These are phyloP conservation scores for Coelomomyces lativittatus DNA, from an alignment of 371 early-diverging fungal species.

Conservation along the genomic window DNA sequence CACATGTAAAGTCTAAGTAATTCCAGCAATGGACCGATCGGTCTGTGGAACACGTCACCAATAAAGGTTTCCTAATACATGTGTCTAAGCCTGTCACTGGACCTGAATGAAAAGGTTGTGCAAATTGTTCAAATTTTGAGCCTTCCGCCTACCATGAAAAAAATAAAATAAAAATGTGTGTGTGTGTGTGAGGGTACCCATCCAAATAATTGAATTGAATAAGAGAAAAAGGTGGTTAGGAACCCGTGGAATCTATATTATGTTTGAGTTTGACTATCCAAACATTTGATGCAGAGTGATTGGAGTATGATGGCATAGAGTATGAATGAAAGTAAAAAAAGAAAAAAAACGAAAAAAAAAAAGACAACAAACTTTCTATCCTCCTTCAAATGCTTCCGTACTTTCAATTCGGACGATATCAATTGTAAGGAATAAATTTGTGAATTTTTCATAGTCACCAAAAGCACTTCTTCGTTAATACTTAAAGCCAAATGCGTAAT, in stretches of 20 bases:
- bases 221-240: no score
- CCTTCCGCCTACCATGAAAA: slow-evolving; percentile 14
- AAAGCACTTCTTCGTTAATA: slow-evolving; percentile 1
- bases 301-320: no score
- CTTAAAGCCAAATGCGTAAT: neutral
- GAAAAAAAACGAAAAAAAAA: no score
- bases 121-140: slow-evolving; percentile 11
- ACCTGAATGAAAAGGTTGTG: slow-evolving; percentile 20
- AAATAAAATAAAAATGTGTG: no score
- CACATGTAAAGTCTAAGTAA: slow-evolving; percentile 19
- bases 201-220: no score
- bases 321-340: no score
- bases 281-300: no score
- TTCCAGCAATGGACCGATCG: slow-evolving; percentile 37
- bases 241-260: no score
- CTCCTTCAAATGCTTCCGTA: neutral
- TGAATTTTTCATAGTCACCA: neutral
- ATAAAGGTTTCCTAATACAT: slow-evolving; percentile 29
- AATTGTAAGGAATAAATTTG: neutral
- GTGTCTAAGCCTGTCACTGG: slow-evolving; percentile 33
- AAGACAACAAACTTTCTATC: no score
- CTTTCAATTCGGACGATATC: neutral
- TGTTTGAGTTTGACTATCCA: no score
- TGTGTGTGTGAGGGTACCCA: no score
- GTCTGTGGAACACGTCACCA: slow-evolving; percentile 28